Percentiles rank a stretch among this genome's conserved stretches.
Conservation (phyloP, 140 eudicot species). For the Stevia rebaudiana region DNA sequence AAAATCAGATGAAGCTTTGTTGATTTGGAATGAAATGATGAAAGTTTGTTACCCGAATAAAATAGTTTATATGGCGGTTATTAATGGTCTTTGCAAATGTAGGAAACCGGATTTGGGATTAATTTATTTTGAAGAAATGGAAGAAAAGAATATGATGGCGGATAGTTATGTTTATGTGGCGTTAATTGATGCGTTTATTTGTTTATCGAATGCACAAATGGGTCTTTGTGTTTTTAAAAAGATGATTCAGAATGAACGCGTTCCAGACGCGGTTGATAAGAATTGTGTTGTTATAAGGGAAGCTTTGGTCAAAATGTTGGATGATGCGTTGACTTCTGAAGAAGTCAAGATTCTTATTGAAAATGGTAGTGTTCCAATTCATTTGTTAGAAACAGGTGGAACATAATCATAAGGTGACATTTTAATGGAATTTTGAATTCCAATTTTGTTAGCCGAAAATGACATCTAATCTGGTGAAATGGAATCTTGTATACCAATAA, state of each 20-base stretch:
- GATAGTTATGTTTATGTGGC: conserved; percentile 52
- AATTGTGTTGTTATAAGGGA: conserved; percentile 34
- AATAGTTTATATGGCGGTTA: conserved; percentile 71
- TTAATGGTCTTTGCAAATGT: conserved; percentile 81
- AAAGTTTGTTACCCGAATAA: conserved; percentile 45
- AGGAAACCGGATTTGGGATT: conserved; percentile 48
- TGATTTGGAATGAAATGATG: conserved; percentile 52
- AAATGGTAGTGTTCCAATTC: conserved; percentile 32
- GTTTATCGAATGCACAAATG: conserved; percentile 38
- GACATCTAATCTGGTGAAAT: too few species aligned
- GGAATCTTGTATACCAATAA: neutral
- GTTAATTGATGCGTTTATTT: conserved; percentile 50
- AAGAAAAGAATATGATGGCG: conserved; percentile 48
- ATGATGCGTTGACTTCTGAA: conserved; percentile 37
- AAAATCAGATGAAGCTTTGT: conserved; percentile 66
- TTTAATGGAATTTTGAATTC: neutral
- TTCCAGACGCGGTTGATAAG: conserved; percentile 41
- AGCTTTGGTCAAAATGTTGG: conserved; percentile 33
- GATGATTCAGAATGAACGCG: conserved; percentile 38
- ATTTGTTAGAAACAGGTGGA: conserved; percentile 22
- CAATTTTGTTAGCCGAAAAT: neutral
- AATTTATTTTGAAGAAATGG: conserved; percentile 53
- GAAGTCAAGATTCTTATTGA: conserved; percentile 36
- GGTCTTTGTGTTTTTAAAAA: conserved; percentile 41
- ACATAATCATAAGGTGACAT: neutral